phyloP scores from a whole-genome alignment of 2,329 filamentous ascomycete genomes.

The Aspergillus fumigatus region DNA sequence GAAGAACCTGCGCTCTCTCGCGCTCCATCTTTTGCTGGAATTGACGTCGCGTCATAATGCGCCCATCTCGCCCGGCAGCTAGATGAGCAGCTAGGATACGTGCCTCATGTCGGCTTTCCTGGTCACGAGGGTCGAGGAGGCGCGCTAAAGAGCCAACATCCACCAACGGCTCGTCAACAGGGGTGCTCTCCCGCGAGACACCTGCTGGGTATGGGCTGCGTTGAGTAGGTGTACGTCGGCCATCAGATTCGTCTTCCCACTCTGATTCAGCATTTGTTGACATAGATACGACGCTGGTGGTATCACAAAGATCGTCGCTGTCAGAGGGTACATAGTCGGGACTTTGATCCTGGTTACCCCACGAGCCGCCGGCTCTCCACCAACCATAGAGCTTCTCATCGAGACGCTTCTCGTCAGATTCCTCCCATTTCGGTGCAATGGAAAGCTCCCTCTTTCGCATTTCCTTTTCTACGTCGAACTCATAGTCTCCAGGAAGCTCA shows the following conservation, averaged over 20 bases:
- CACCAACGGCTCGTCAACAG: conserved; percentile 59
- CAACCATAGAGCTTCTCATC: conserved; percentile 74
- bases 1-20: conserved; percentile 66
- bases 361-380: conserved; percentile 80
- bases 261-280: conserved; percentile 51
- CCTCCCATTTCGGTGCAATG: conserved; percentile 37
- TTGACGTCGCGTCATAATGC: conserved; percentile 74
- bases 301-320: conserved; percentile 50
- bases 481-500: conserved; percentile 55
- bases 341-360: conserved; percentile 75
- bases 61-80: conserved; percentile 49
- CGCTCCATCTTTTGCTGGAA: conserved; percentile 65
- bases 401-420: conserved; percentile 60
- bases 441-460: conserved; percentile 59
- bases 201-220: conserved; percentile 53
- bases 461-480: conserved; percentile 77
- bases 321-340: conserved; percentile 65
- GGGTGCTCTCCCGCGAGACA: conserved; percentile 43
- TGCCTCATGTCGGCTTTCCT: conserved; percentile 76
- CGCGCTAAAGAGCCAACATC: conserved; percentile 67
- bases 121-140: conserved; percentile 73
- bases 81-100: conserved; percentile 76
- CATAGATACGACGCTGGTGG: conserved; percentile 74
- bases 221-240: conserved; percentile 69
- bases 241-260: conserved; percentile 45